These are phyloP conservation scores for Passiflora organensis DNA, from an alignment of 345 rosid genomes.

Conservation along the genomic window DNA sequence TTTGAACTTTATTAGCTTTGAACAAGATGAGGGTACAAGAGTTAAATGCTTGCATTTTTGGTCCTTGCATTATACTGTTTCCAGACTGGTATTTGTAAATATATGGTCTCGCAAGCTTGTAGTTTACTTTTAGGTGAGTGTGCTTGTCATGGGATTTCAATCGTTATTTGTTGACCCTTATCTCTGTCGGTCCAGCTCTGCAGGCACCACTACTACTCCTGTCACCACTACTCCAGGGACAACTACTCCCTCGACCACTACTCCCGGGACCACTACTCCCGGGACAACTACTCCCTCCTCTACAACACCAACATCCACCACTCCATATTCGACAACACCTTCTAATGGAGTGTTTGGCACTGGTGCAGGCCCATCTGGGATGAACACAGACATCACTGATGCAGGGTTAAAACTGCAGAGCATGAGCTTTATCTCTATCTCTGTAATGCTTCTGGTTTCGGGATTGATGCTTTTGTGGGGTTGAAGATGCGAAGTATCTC, in stretches of 20 bases:
- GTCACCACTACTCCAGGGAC: slow-evolving; percentile 19
- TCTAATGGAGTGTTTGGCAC: slow-evolving; percentile 38
- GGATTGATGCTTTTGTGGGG: slow-evolving; percentile 31
- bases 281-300: slow-evolving; percentile 28
- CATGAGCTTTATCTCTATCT: slow-evolving; percentile 2
- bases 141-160: neutral
- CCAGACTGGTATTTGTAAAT: too few relatives aligned
- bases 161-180: neutral
- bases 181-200: slow-evolving; percentile 7
- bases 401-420: slow-evolving; percentile 24
- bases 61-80: neutral
- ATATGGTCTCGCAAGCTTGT: too few relatives aligned
- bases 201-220: slow-evolving; percentile 19
- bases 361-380: slow-evolving; percentile 41
- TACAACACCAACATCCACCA: slow-evolving; percentile 12
- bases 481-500: slow-evolving; percentile 13
- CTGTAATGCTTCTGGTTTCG: slow-evolving; percentile 10
- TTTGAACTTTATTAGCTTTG: neutral
- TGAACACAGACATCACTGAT: slow-evolving; percentile 35
- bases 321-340: slow-evolving; percentile 32
- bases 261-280: slow-evolving; percentile 22
- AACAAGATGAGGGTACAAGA: neutral
- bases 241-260: slow-evolving; percentile 16
- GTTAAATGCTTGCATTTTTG: neutral
- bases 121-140: neutral